Conservation (phyloP, 768 basidiomycete species). For the Pisolithus microcarpus region DNA sequence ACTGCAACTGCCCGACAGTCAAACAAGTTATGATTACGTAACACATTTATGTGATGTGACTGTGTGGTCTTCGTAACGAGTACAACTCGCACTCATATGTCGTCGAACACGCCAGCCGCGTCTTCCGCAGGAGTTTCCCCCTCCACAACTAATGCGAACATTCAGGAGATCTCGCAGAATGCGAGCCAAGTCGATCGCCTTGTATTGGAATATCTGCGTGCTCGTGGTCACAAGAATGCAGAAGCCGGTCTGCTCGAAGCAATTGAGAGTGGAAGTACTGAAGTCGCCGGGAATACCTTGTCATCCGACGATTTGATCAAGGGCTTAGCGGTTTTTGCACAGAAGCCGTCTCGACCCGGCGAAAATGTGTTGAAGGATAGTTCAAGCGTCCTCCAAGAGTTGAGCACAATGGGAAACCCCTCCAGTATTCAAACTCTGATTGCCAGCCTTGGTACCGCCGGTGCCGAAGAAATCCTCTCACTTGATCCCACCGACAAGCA, state of each 20-base stretch:
- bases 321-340: slow-evolving; percentile 59
- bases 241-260: slow-evolving; percentile 38
- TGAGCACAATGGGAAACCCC: slow-evolving; percentile 62
- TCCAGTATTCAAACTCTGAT: slow-evolving; percentile 69
- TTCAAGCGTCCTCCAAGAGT: slow-evolving; percentile 56
- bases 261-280: slow-evolving; percentile 25
- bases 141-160: slow-evolving; percentile 10
- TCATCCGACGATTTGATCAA: slow-evolving; percentile 49
- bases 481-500: slow-evolving; percentile 80
- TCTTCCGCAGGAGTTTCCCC: slow-evolving; percentile 29
- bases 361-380: slow-evolving; percentile 69
- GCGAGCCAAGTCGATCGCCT: slow-evolving; percentile 31
- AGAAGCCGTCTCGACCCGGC: slow-evolving; percentile 57
- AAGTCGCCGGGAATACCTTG: slow-evolving; percentile 33
- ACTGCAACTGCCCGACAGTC: too few relatives aligned
- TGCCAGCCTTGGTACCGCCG: slow-evolving; percentile 68
- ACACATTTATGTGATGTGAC: too few relatives aligned
- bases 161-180: slow-evolving; percentile 19
- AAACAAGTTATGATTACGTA: too few relatives aligned
- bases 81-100: slow-evolving; percentile 14
- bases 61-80: neutral
- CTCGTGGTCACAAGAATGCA: slow-evolving; percentile 39
- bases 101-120: slow-evolving; percentile 26
- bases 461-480: slow-evolving; percentile 75
- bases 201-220: slow-evolving; percentile 43